phyloP scores from a whole-genome alignment of 805 yeast genomes.

The Trichomonascus vanleenenianus region DNA sequence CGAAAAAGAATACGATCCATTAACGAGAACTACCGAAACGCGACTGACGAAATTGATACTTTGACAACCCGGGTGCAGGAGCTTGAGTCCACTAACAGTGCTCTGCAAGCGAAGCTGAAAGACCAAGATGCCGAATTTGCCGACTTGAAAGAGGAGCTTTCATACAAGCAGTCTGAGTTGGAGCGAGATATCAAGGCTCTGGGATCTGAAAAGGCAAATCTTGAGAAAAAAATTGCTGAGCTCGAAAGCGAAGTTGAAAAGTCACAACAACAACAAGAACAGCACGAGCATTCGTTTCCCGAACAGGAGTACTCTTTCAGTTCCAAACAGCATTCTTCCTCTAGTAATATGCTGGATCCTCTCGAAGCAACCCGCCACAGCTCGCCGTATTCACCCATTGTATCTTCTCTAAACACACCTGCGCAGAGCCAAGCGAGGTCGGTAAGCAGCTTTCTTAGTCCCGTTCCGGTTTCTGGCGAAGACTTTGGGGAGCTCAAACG shows the following conservation, averaged over 20 bases:
- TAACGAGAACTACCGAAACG: background rate
- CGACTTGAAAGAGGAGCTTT: background rate
- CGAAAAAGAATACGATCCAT: conserved; percentile 14
- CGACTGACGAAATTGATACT: conserved; percentile 9
- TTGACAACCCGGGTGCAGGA: conserved; percentile 3
- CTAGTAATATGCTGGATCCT: background rate
- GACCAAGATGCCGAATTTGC: conserved; percentile 1
- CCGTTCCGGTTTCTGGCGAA: no score
- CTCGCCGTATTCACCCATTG: no score
- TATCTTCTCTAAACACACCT: no score
- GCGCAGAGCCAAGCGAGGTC: no score
- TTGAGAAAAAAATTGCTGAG: background rate
- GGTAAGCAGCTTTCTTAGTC: no score
- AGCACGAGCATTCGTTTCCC: background rate
- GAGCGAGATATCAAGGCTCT: background rate
- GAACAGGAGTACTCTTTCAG: background rate
- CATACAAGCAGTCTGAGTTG: background rate
- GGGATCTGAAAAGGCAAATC: background rate
- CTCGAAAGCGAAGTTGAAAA: background rate
- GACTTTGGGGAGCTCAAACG: no score
- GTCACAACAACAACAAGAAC: background rate
- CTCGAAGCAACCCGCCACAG: background rate
- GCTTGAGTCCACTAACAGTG: background rate
- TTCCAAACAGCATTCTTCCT: background rate
- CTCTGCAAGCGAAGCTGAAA: background rate